Evolutionary conservation across 306 rosid genomes (phyloP), one percentile per base, ranked within the genome.

Genomic region (Urtica urens): DNA sequence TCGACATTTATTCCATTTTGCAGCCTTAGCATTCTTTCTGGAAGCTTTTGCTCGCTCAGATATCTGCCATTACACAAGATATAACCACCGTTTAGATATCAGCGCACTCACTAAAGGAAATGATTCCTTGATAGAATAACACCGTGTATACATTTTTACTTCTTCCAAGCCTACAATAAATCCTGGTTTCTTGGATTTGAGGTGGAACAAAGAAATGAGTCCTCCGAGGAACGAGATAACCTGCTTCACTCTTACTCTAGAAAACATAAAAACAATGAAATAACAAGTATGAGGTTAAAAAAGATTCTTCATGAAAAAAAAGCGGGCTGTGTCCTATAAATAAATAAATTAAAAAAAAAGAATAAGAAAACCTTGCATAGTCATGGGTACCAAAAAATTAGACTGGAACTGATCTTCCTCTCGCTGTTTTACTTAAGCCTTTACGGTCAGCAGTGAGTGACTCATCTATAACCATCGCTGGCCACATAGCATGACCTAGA

Each of bases 401-500:
- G 47, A 90, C 99, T 39, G 92, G 87, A 67, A 90, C 78, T 12
- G 94, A 79, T 67, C 70, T 68, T 64, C 99, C 95, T 54, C 80
- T 87, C 13, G 66, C 44, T 52, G 62, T 52, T 23, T 38, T 72
- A 60, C 75, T 79, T 58, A 90, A 67, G 56, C 99, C 96, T 72
- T 79, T 82, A 23, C 87, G 77, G 49, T 70, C 83, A 61, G 85
- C 81, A 46, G 83, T 77, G 65, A 81, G 79, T 39, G 93, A 79
- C 68, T 92, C 96, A 28, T 92, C n/a, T n/a, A n/a, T n/a, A n/a
- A n/a, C 96, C 50, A 92, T 72, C 57, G 99, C 99, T 28, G 99
- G 99, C 99, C 99, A 92, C 99, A 85, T 85, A 48, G 99, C 96
- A 82, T 85, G 76, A n/a, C n/a, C n/a, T n/a, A n/a, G n/a, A n/a